Base-by-base conservation (phyloP, 257 asterid genomes). In the Nicotiana sylvestris region DNA sequence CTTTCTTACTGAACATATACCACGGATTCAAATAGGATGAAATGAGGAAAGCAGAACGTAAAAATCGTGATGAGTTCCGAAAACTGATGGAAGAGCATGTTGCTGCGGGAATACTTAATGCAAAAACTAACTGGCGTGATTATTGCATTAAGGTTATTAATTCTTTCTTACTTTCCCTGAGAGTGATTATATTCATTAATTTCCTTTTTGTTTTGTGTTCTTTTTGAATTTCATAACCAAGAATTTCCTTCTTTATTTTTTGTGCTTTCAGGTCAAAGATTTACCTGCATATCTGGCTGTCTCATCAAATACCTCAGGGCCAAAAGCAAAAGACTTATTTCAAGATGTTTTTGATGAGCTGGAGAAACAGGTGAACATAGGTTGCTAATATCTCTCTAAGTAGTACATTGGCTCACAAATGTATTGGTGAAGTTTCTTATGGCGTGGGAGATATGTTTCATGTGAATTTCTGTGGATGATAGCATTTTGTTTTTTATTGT, bases 11-110 rank as follows among this genome's bases (percentile, higher is more conserved):
- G 80, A 66, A 3, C 39, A 6, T 17, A 43, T 53, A 37, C 65
- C 62, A 32, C 77, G 62, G 64, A 46, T 39, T 86, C 77, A 86
- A 80, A 83, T 77, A 96, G 99, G 99, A 94, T 85, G 98, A 93
- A 83, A 83, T 82, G 83, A 91, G 99, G 87, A 94, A 92, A 88
- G 78, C 83, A 29, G 99, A 94, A 82, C 92, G 99, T 39, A 96
- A 91, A 89, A 93, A 94, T 35, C 99, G 99, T 39, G 99, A 96
- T 87, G 99, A 94, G 82, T 96, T 94, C 82, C 97, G 98, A 80
- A 96, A 92, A 88, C 88, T 96, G 86, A 91, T 96, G 98, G 97
- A 92, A 67, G 99, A 92, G 86, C 98, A 96, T 90, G 92, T 93
- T 65, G 85, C 90, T 43, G 86, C 56, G 49, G 99, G 98, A 81